Evolutionary conservation across 176 grass and related monocot species (phyloP).

Genomic region (Triticum timopheevii): DNA sequence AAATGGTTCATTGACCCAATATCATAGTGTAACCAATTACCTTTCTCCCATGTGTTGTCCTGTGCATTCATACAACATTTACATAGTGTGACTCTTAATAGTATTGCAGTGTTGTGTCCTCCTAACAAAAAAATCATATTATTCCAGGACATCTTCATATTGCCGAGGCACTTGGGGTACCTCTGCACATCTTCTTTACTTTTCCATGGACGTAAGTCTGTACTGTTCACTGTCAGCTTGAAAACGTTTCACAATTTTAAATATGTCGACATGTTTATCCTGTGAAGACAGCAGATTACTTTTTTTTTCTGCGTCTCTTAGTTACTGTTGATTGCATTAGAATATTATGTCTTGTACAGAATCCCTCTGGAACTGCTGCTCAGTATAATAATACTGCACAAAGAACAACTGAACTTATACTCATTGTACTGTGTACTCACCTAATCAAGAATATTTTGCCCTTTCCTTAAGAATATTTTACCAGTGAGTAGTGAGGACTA

Average conservation of each 20-base stretch:
- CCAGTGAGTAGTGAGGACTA: neutral
- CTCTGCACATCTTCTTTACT: conserved; percentile 97
- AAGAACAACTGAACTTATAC: neutral
- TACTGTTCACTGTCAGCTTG: conserved; percentile 11
- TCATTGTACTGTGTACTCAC: neutral
- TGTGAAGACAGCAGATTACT: neutral
- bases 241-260: conserved; percentile 14
- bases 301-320: neutral
- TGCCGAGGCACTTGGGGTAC: conserved; percentile 89
- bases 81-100: neutral
- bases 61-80: neutral
- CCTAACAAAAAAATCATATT: conserved; percentile 11
- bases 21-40: neutral
- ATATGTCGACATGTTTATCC: neutral
- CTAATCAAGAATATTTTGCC: neutral
- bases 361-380: conserved; percentile 1
- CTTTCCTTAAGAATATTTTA: neutral
- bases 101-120: conserved; percentile 4
- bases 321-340: neutral
- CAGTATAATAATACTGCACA: neutral
- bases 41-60: conserved; percentile 12
- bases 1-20: conserved; percentile 14
- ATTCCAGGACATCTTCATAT: conserved; percentile 91
- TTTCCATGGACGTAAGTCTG: conserved; percentile 99
- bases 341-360: neutral